Base-by-base conservation (phyloP, 2,329 filamentous ascomycete genomes). In the Xylariaceae sp. region DNA sequence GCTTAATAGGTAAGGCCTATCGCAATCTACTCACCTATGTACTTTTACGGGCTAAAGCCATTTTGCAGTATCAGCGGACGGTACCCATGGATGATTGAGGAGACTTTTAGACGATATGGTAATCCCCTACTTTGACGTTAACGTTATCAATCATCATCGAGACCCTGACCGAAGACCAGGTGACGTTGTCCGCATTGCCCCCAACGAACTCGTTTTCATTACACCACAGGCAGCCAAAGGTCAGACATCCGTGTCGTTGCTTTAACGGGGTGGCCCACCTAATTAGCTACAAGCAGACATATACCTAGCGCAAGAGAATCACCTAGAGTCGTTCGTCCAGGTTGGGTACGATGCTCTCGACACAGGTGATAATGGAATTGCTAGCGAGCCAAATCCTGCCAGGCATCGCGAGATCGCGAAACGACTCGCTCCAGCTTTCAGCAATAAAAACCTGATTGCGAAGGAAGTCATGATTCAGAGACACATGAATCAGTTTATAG, bases 371-470 rank as follows among this genome's bases (percentile, higher is more conserved):
- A 44, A 37, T 22, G 53, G 53, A 20, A 42, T 55, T n/a, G 43
- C 42, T 11, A 47, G 48, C 40, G 50, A 55, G 34, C 35, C 29
- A 20, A 46, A 56, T 27, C 51, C 48, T 10, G 42, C 40, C 7
- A 50, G 34, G 19, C 53, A 53, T 10, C 51, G 48, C 7, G n/a
- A 49, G 40, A 33, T 51, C 3, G 51, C 54, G 10, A 56, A 50
- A 32, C 37, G 37, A 33, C 33, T 56, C 1, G 37, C 45, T 2
- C 49, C 49, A 4, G 46, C 49, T 14, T 56, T 55, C 33, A 55
- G 47, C 39, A 37, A 21, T 14, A 50, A 39, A 17, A 41, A 45
- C 2, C 12, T 49, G 14, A 37, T 36, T 14, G 49, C 47, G 10
- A 47, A 43, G 17, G 47, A 55, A 38, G 6, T 17, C 4, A 39